Percentiles rank a stretch among this genome's conserved stretches.
Evolutionary conservation across 2,329 filamentous ascomycete species (phyloP).

Genomic region (Stylonectria norvegica): DNA sequence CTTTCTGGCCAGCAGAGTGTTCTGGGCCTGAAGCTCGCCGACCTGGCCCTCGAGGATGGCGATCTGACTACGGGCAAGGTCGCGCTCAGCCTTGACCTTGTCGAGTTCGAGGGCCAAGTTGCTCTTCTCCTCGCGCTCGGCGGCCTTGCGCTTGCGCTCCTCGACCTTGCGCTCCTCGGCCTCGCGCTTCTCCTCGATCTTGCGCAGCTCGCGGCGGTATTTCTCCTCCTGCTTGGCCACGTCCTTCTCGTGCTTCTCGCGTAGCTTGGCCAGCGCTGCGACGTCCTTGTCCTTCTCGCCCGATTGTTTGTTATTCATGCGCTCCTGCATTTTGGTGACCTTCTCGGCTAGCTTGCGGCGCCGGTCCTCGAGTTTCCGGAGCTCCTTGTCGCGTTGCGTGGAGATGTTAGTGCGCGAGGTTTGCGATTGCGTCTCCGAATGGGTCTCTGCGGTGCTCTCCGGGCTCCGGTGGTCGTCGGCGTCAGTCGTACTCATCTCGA

Average conservation of each 20-base stretch:
- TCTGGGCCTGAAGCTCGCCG: conserved; percentile 57
- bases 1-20: conserved; percentile 54
- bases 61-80: conserved; percentile 50
- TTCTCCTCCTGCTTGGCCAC: conserved; percentile 64
- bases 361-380: conserved; percentile 60
- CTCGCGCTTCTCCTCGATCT: conserved; percentile 60
- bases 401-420: conserved; percentile 34
- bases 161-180: conserved; percentile 60
- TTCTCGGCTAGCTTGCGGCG: conserved; percentile 62
- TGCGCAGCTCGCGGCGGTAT: conserved; percentile 60
- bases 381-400: conserved; percentile 53
- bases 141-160: conserved; percentile 46
- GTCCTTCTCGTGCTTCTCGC: conserved; percentile 61
- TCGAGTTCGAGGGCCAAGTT: conserved; percentile 53
- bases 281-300: conserved; percentile 51
- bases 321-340: conserved; percentile 53
- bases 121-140: conserved; percentile 51
- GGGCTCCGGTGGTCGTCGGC: conserved; percentile 25
- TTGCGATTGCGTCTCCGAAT: conserved; percentile 40
- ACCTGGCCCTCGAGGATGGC: conserved; percentile 54
- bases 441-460: conserved; percentile 25
- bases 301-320: conserved; percentile 40
- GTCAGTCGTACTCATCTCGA: conserved; percentile 35
- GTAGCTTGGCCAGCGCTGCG: conserved; percentile 51
- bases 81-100: conserved; percentile 46